These are phyloP conservation scores for Phaseolus coccineus DNA, from an alignment of 331 rosid species.

Conservation along the genomic window DNA sequence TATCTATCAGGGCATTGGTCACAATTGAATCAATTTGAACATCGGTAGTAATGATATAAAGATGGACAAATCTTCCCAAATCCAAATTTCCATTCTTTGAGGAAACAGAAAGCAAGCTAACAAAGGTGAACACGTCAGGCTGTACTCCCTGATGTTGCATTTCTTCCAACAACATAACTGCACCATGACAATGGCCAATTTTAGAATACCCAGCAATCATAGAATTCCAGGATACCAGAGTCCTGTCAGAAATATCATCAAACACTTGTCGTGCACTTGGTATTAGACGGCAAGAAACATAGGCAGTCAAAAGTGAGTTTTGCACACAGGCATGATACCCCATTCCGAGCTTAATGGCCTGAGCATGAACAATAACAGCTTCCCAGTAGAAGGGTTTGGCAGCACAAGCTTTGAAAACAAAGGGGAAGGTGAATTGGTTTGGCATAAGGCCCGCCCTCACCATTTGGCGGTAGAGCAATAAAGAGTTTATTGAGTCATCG, in stretches of 20 bases:
- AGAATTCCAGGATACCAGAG: constrained; percentile 76
- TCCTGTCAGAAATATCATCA: constrained; percentile 61
- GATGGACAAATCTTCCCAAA: constrained; percentile 66
- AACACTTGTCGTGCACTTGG: constrained; percentile 60
- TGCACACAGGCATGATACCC: constrained; percentile 53
- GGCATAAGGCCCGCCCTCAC: constrained; percentile 57
- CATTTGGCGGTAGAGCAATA: constrained; percentile 64
- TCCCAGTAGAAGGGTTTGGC: constrained; percentile 50
- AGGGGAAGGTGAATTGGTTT: constrained; percentile 74
- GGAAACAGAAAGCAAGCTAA: constrained; percentile 73
- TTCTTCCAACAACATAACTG: constrained; percentile 57
- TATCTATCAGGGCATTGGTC: constrained; percentile 65
- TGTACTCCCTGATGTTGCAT: constrained; percentile 53
- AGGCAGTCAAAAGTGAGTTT: constrained; percentile 57
- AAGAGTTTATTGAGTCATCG: constrained; percentile 48
- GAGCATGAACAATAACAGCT: constrained; percentile 57
- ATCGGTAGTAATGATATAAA: constrained; percentile 52
- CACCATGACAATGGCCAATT: constrained; percentile 52
- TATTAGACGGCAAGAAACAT: constrained; percentile 53
- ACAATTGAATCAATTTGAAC: constrained; percentile 65
- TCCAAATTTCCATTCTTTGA: constrained; percentile 60
- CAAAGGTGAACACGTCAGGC: constrained; percentile 65
- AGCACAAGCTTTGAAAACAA: constrained; percentile 71
- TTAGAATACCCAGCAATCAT: constrained; percentile 71
- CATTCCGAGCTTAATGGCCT: constrained; percentile 64